Evolutionary conservation across 169 alveolate genomes (phyloP), one percentile per base, ranked within the genome.

Genomic region (Sarcocystis neurona): DNA sequence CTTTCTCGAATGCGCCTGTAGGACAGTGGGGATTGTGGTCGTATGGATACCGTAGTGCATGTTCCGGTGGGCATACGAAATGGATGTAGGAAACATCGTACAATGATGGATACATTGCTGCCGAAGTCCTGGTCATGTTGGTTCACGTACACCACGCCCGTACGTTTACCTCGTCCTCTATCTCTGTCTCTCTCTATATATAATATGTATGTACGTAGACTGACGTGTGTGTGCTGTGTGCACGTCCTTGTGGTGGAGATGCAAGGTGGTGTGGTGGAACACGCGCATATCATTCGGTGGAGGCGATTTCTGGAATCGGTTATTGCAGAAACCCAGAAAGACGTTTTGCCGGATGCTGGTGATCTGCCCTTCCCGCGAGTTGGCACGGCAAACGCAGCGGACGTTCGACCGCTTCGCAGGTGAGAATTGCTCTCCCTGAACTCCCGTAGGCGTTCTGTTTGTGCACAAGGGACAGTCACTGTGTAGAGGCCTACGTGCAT

Each of bases 301-400:
- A 32, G 37, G 8, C 27, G 2, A 8, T 27, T 72, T 15, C 8
- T 37, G 6, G 15, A 20, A 5, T 30, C 39, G 43, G 34, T 72
- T 39, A 15, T 58, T 32, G 43, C 92, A 89, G 92, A 79, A 50
- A 12, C 92, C 92, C 10, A 47, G 92, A 15, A 79, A 60, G 12
- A 89, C 53, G 30, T 89, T 79, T 66, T 68, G 79, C 79, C 89
- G 92, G 0, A 37, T 72, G 68, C 75, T 89, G 39, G 86, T 91
- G 18, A 60, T 91, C 23, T 87, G 86, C 46, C 94, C 94, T 1
- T 85, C 94, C 27, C 89, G 94, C 20, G 94, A 91, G 79, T 43
- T 91, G 30, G 94, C 94, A 0, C 63, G 68, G 10, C 94, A 91
- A 78, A 91, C 90, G 6, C 88, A 75, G 75, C 82, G 94, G 39